Evolutionary conservation across 176 grass and related monocot genomes (phyloP), one percentile per base, ranked within the genome.

Genomic region (Cenchrus fungigraminus): DNA sequence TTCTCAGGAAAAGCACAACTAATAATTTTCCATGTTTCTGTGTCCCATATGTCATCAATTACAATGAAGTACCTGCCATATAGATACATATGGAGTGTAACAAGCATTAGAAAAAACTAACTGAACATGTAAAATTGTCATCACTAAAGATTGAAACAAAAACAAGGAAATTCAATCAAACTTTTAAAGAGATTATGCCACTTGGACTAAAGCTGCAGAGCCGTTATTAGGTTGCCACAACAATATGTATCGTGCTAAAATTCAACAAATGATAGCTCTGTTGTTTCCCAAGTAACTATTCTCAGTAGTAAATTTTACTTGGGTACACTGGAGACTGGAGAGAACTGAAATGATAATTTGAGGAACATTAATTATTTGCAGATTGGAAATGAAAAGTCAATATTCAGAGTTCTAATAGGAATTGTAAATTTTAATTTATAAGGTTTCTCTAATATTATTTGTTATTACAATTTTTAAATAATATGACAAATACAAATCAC

Each of bases 31-130:
- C 68, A 82, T 2, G 54, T 1, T 1, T 13, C 31, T 19, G 9
- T 22, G 49, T 72, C 40, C 80, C 80, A 82, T 20, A 82, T 72
- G n/a, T 82, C 80, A 71, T 82, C 80, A 20, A 73, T 49, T 4
- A 82, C 55, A 20, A 82, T 52, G 51, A 14, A 3, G 51, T 52
- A 52, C 51, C 51, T 52, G 51, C 51, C 51, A 52, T 52, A 4
- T 14, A 34, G 0, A 45, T 25, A 4, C 1, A 49, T 3, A 49
- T 14, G 3, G 3, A 60, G 40, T 60, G 31, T 7, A 50, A 28
- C 13, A 72, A 59, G 10, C 8, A 58, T 62, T 19, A 55, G 5
- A 4, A 40, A 40, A 40, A 13, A 19, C 16, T 40, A 40, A 40
- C 37, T 40, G 37, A 40, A 40, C 4, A 44, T 3, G 1, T 40